Base-by-base conservation (phyloP, 1,139 yeast species). In the Nakaseomyces delphensis region DNA sequence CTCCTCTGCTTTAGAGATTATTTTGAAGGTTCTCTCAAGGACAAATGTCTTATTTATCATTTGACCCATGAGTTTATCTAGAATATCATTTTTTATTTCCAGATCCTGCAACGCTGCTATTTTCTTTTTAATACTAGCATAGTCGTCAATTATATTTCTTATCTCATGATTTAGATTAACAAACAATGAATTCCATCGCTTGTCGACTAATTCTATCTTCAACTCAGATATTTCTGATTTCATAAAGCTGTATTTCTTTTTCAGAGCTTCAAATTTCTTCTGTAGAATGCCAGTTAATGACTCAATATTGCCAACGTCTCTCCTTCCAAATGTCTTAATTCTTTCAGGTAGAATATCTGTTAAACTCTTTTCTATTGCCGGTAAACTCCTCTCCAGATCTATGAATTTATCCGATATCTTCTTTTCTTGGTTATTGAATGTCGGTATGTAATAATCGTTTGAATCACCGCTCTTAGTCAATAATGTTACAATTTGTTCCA, bases 171-270 rank as follows among this genome's bases (percentile, higher is more conserved):
- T 63, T 41, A 77, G 55, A 45, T 65, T 70, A 11, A 57, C 60
- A 48, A 76, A 77, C 1, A 77, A 63, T 21, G 69, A 67, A 46
- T 68, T 63, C 87, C 86, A 80, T 50, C 76, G 70, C 27, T 66
- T 64, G 45, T 75, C 79, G 1, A 80, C 68, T 14, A 73, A 53
- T 38, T 73, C 76, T 7, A 50, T 51, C 52, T 73, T 73, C 44
- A 79, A 60, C 4, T 53, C 56, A 8, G 56, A 54, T 10, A 75
- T 52, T 39, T 71, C 74, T 8, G 52, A 50, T 7, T 64, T 62
- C 36, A 80, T 63, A 38, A 60, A 59, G 3, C 64, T 57, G 63
- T 75, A 71, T 42, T 69, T 66, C 8, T 60, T 59, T 9, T 67
- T 56, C 16, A 80, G 56, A 3, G 55, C 51, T 13, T 66, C 63